Percentiles rank a stretch among this genome's conserved stretches.
phyloP scores from a whole-genome alignment of 192 early-diverging fungal genomes.

The Helicostylum pulchrum region DNA sequence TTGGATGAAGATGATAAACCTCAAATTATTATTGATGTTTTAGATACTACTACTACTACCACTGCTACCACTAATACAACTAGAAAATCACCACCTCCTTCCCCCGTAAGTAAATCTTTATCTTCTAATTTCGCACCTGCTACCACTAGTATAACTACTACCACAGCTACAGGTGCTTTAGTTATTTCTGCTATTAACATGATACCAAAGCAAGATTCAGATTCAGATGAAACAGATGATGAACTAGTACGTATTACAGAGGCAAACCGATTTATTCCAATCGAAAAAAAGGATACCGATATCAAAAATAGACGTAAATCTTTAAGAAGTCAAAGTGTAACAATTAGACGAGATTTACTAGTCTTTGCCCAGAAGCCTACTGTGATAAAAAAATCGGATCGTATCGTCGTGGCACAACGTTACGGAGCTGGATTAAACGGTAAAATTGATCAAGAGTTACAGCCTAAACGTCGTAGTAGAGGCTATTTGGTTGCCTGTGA shows the following conservation, averaged over 20 bases:
- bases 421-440: constrained; percentile 19
- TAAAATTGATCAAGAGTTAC: not conserved
- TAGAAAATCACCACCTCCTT: too few relatives aligned
- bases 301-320: constrained; percentile 3
- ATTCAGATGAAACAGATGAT: constrained; percentile 1
- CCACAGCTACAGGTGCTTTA: too few relatives aligned
- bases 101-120: too few relatives aligned
- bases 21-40: too few relatives aligned
- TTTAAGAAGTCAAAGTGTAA: not conserved
- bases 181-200: too few relatives aligned
- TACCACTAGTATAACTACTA: too few relatives aligned
- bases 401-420: constrained; percentile 8
- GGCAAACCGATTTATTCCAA: constrained; percentile 15
- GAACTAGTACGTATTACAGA: constrained; percentile 20
- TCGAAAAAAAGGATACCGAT: constrained; percentile 3
- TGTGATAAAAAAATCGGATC: constrained; percentile 3
- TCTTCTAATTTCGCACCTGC: too few relatives aligned
- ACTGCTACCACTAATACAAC: too few relatives aligned
- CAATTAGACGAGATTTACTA: constrained; percentile 6
- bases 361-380: constrained; percentile 19
- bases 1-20: too few relatives aligned
- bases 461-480: constrained; percentile 9
- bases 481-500: constrained; percentile 50
- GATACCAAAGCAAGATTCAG: not conserved
- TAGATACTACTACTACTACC: too few relatives aligned